Evolutionary conservation across 345 rosid species (phyloP).

Genomic region (Capsella bursapastoris): DNA sequence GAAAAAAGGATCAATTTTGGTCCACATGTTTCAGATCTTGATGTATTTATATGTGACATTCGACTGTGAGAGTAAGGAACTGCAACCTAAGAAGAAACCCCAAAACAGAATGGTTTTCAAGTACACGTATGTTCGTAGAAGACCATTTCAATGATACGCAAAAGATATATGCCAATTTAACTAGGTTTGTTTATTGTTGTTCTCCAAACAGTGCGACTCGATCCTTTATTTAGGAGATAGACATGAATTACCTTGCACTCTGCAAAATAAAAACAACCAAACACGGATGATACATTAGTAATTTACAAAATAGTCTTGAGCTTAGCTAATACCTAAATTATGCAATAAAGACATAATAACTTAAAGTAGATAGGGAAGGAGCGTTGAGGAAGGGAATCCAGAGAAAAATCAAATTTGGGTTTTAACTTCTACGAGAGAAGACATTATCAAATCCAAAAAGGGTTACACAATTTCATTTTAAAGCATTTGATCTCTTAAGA

Average conservation of each 20-base stretch:
- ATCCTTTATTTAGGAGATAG: slow-evolving; percentile 39
- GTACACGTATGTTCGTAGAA: neutral
- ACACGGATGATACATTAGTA: slow-evolving; percentile 16
- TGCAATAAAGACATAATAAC: neutral
- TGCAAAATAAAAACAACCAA: slow-evolving; percentile 58
- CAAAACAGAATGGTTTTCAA: slow-evolving; percentile 4
- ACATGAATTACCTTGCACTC: slow-evolving; percentile 81
- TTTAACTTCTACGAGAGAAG: slow-evolving; percentile 8
- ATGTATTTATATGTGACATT: slow-evolving; percentile 24
- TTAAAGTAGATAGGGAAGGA: neutral
- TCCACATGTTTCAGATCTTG: slow-evolving; percentile 13
- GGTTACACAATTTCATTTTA: slow-evolving; percentile 3
- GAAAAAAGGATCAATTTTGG: slow-evolving; percentile 18
- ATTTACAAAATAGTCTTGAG: neutral
- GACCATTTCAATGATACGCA: slow-evolving; percentile 31
- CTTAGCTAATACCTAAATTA: slow-evolving; percentile 15
- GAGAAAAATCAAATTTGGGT: slow-evolving; percentile 1
- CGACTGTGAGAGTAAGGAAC: slow-evolving; percentile 10
- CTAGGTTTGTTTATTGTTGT: slow-evolving; percentile 22
- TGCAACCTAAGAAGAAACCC: slow-evolving; percentile 29
- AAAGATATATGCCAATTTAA: slow-evolving; percentile 15
- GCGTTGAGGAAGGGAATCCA: slow-evolving; percentile 13
- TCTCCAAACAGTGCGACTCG: slow-evolving; percentile 31
- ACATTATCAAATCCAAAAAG: neutral
- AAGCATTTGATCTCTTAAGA: slow-evolving; percentile 1